phyloP scores from a whole-genome alignment of 495 filamentous ascomycete genomes.

The Filosporella fistucella region DNA sequence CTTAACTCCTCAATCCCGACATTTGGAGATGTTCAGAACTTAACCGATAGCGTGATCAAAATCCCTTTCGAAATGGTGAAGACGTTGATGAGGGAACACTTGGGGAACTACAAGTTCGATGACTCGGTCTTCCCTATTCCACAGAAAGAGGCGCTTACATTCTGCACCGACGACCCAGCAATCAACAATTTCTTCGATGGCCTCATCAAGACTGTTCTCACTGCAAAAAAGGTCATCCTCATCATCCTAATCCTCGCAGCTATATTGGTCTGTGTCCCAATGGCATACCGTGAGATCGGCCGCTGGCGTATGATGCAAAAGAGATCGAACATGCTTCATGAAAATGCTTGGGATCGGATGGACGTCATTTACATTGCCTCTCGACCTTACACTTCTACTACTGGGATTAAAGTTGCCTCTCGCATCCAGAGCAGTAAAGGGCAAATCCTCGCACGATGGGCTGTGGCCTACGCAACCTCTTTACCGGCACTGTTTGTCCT shows the following conservation, averaged over 20 bases:
- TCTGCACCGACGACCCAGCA: slow-evolving; percentile 80
- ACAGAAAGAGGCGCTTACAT: slow-evolving; percentile 71
- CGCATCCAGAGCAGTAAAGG: slow-evolving; percentile 62
- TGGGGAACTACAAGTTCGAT: slow-evolving; percentile 73
- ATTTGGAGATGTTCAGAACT: slow-evolving; percentile 77
- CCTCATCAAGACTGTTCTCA: slow-evolving; percentile 53
- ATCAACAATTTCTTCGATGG: slow-evolving; percentile 84
- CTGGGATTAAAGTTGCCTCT: slow-evolving; percentile 69
- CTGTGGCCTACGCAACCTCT: slow-evolving; percentile 81
- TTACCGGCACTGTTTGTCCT: slow-evolving; percentile 83
- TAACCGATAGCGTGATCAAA: slow-evolving; percentile 64
- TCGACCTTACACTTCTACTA: slow-evolving; percentile 63
- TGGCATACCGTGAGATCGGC: slow-evolving; percentile 75
- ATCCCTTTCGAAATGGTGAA: slow-evolving; percentile 76
- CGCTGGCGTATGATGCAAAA: slow-evolving; percentile 70
- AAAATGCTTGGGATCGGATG: slow-evolving; percentile 67
- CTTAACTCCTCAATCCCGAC: slow-evolving; percentile 75
- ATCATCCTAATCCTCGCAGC: slow-evolving; percentile 65
- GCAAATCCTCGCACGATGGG: slow-evolving; percentile 75
- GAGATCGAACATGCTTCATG: slow-evolving; percentile 60
- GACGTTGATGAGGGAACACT: slow-evolving; percentile 58
- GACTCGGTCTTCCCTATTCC: slow-evolving; percentile 73
- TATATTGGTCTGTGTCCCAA: slow-evolving; percentile 65
- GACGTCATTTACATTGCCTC: slow-evolving; percentile 88
- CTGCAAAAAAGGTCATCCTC: slow-evolving; percentile 70